These are phyloP conservation scores for Kluyveromyces sp. DNA, from an alignment of 1,139 yeast genomes.

Conservation along the genomic window DNA sequence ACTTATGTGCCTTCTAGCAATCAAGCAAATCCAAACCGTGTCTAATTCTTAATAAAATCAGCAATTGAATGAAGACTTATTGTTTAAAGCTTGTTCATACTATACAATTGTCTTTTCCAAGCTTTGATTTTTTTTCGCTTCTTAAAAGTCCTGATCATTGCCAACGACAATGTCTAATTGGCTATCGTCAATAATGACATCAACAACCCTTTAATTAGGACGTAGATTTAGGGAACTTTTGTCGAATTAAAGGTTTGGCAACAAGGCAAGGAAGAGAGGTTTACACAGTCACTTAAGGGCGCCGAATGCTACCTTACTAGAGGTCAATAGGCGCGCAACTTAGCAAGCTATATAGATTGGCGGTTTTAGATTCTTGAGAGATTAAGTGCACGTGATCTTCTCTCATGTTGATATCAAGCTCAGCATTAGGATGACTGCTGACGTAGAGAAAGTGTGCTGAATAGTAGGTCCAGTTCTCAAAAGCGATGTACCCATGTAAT, in stretches of 20 bases:
- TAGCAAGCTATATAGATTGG: no score
- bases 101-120: not conserved
- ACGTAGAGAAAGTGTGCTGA: no score
- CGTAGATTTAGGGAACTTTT: not conserved
- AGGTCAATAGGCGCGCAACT: no score
- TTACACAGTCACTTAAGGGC: no score
- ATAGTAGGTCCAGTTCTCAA: no score
- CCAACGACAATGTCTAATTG: slow-evolving; percentile 6
- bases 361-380: no score
- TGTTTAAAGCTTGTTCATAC: not conserved
- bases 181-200: slow-evolving; percentile 4
- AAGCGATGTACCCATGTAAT: no score
- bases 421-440: no score
- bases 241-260: not conserved
- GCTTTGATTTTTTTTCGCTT: not conserved
- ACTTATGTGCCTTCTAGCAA: not conserved
- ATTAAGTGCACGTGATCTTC: not conserved
- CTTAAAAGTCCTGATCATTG: not conserved
- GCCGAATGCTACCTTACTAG: no score
- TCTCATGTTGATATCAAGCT: not conserved
- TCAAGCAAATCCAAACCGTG: not conserved
- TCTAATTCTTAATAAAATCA: not conserved
- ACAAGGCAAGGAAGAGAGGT: no score
- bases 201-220: not conserved
- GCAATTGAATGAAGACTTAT: no score